Percentiles rank a stretch among this genome's conserved stretches.
Evolutionary conservation across 495 filamentous ascomycete species (phyloP).

Genomic region (Jackrogersella minutella): DNA sequence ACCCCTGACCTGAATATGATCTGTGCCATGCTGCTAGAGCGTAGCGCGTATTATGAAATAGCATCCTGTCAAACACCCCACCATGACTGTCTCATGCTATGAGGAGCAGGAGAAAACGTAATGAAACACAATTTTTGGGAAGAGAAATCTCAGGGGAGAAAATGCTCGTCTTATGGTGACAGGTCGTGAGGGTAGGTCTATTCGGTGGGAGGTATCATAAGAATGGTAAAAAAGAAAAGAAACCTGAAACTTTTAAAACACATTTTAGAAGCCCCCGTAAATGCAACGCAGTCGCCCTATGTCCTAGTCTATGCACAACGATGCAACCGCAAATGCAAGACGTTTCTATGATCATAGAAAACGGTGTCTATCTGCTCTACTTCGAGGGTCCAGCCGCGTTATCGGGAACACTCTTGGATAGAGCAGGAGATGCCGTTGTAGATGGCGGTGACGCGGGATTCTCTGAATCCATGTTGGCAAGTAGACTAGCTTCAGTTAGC

Average conservation of each 20-base stretch:
- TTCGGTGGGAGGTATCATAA: slow-evolving; percentile 55
- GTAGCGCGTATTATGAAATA: slow-evolving; percentile 25
- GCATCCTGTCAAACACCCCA: slow-evolving; percentile 13
- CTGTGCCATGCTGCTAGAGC: slow-evolving; percentile 18
- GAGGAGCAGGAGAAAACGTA: slow-evolving; percentile 24
- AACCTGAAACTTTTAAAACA: slow-evolving; percentile 55
- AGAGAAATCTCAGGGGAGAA: slow-evolving; percentile 28
- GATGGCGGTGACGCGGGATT: slow-evolving; percentile 69
- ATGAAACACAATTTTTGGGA: slow-evolving; percentile 38
- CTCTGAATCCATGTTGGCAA: slow-evolving; percentile 60
- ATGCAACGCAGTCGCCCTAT: slow-evolving; percentile 53
- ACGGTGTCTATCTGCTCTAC: slow-evolving; percentile 48
- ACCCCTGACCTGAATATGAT: neutral
- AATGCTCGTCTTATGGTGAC: slow-evolving; percentile 39
- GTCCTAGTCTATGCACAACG: slow-evolving; percentile 49
- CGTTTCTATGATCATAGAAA: slow-evolving; percentile 39
- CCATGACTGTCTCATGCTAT: slow-evolving; percentile 12
- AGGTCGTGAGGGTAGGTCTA: slow-evolving; percentile 40
- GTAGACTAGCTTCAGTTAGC: slow-evolving; percentile 50
- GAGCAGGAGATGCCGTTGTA: slow-evolving; percentile 65
- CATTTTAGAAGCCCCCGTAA: slow-evolving; percentile 55
- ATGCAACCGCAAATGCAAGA: slow-evolving; percentile 48
- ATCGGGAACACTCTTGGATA: slow-evolving; percentile 69
- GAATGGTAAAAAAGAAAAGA: slow-evolving; percentile 42
- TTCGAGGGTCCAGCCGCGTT: slow-evolving; percentile 56